These are phyloP conservation scores for Aspergillus hancockii DNA, from an alignment of 495 filamentous ascomycete genomes.

Conservation along the genomic window DNA sequence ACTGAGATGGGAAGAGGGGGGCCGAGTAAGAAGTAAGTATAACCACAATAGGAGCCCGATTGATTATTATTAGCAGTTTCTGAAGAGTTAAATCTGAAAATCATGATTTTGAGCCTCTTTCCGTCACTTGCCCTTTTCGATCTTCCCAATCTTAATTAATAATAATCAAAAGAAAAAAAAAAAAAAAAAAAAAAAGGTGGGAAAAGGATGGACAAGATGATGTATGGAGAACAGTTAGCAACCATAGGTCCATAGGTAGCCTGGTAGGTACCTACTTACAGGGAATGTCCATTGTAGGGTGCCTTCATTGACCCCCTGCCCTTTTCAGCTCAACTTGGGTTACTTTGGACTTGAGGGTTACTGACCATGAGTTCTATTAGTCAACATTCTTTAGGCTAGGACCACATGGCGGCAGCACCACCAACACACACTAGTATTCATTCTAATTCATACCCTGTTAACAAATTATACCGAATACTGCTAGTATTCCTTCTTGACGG, in stretches of 20 bases:
- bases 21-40: neutral
- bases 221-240: neutral
- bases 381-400: conserved; percentile 3
- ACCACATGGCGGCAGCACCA: conserved; percentile 13
- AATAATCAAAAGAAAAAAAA: too few relatives aligned
- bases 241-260: too few relatives aligned
- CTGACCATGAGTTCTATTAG: neutral
- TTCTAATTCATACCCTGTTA: neutral
- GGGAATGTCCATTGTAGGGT: neutral
- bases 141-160: neutral
- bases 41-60: conserved; percentile 1
- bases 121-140: conserved; percentile 1
- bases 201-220: neutral
- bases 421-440: neutral
- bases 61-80: conserved; percentile 1
- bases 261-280: neutral
- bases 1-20: neutral
- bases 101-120: conserved; percentile 22
- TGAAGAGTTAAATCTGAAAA: conserved; percentile 2
- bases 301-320: neutral
- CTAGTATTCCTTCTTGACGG: neutral
- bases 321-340: conserved; percentile 2
- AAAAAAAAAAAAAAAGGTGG: neutral
- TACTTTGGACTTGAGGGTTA: neutral
- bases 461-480: neutral